Base-by-base conservation (phyloP, 352 stramenopile species). In the Aphanomyces stellatus region DNA sequence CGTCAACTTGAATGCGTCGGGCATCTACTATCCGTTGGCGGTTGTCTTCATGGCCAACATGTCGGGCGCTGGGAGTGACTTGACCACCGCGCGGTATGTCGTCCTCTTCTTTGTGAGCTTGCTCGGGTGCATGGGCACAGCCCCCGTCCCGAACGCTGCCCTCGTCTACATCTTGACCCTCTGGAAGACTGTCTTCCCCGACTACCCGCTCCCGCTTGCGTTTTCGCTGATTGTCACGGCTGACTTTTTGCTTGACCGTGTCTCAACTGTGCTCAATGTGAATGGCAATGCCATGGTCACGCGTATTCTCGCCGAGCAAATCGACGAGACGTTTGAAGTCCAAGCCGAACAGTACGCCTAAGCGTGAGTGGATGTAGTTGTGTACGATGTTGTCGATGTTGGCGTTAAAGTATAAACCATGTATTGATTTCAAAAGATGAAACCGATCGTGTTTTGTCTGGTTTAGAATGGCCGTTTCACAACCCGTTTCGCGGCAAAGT, bases 171-270 rank as follows among this genome's bases (percentile, higher is more conserved):
- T 17, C 49, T 7, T 57, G 6, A 57, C 49, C 5, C 22, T 57
- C 13, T 57, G 49, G 49, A 30, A 37, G 25, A 57, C 49, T 7
- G 6, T 7, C 22, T 57, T 57, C 30, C 49, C 49, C 1, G 33
- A 22, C 5, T 7, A 24, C n/a, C 22, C n/a, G 7, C 19, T 57
- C 6, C 49, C 49, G 1, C 6, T n/a, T 5, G 31, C 70, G 34
- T 76, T 76, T 59, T 51, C 63, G 15, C 62, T 70, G 27, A 62
- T 76, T 41, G 72, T 87, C 19, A 79, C 75, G n/a, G 85, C 72
- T 15, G 79, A 91, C 60, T 88, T 80, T 78, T 71, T 87, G 64
- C 35, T 88, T 24, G 80, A 88, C 60, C 78, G 79, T 24, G 76
- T 87, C 43, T 69, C 78, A 37, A 86, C 81, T 0, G 74, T 57